These are phyloP conservation scores for Naganishia onofrii DNA, from an alignment of 768 basidiomycete genomes.

Conservation along the genomic window DNA sequence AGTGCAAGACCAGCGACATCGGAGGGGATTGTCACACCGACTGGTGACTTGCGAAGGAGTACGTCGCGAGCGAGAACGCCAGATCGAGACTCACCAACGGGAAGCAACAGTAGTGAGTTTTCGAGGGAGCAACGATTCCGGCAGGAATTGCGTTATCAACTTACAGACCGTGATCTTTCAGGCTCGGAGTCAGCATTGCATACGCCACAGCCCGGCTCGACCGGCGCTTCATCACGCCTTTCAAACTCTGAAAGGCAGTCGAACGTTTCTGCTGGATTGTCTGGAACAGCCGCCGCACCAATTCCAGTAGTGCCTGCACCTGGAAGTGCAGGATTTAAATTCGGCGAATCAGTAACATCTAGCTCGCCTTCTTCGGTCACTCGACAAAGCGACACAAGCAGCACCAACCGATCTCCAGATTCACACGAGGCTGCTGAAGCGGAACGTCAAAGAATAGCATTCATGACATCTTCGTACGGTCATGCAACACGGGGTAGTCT, in stretches of 20 bases:
- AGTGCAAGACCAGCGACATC: conserved; percentile 7
- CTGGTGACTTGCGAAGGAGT: neutral
- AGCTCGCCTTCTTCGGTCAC: neutral
- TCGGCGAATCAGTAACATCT: conserved; percentile 21
- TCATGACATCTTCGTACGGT: conserved; percentile 47
- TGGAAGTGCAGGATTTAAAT: conserved; percentile 20
- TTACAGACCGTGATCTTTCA: neutral
- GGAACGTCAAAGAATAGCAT: conserved; percentile 47
- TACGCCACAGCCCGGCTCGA: neutral
- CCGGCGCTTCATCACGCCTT: neutral
- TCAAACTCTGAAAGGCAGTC: neutral
- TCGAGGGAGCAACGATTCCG: neutral
- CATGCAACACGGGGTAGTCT: conserved; percentile 36
- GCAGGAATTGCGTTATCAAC: neutral
- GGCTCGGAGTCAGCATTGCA: neutral
- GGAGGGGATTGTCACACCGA: neutral
- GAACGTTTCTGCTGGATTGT: neutral
- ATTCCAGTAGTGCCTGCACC: conserved; percentile 2
- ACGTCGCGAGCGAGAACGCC: neutral
- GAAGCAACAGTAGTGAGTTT: neutral
- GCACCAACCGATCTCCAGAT: conserved; percentile 37
- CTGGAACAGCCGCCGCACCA: neutral
- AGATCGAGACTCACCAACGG: neutral
- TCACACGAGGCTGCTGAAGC: conserved; percentile 48
- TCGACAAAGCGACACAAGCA: conserved; percentile 24